Evolutionary conservation across 495 filamentous ascomycete genomes (phyloP), one percentile per base, ranked within the genome.

Genomic region (Aspergillus indologenus): DNA sequence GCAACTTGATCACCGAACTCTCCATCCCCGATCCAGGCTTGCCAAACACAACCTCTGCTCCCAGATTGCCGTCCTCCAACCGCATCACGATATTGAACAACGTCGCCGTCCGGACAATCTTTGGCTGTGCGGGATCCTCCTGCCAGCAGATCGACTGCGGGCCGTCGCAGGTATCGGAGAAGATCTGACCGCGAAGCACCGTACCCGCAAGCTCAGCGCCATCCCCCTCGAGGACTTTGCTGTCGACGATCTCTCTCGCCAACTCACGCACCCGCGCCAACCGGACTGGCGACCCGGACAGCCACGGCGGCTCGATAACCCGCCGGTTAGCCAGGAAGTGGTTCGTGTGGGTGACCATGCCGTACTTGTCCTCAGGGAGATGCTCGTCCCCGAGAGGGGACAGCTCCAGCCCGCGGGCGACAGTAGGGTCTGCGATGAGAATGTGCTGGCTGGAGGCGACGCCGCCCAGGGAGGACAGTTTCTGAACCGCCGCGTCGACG

Each of bases 401-500:
- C 59, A 84, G 81, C 65, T 89, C 87, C 17, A 88, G 71, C 0
- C 85, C 85, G 0, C 81, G 65, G 0, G 80, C 79, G 2, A 75
- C 78, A 0, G 65, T 77, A 5, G 68, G 59, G 65, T 90, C 87
- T 6, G 79, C 84, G 20, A 88, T 69, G 8, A 88, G 65, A 20
- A 89, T 83, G 61, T 88, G 85, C 45, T 79, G 81, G 22, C 85
- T 78, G 26, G 81, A 82, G 0, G 86, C 85, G 8, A 87, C 81
- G 14, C 85, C 85, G 17, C 71, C 71, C 18, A 74, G 68, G 19
- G 57, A 57, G 54, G 81, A 69, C 42, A 88, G 62, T 14, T 61
- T 70, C 12, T 67, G 55, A 3, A 87, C 71, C 12, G 86, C 87
- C 45, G 75, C 73, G 5, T 68, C 70, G 0, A 79, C 77, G 4